Percentiles rank a stretch among this genome's conserved stretches.
Evolutionary conservation across 371 early-diverging fungal genomes (phyloP).

Genomic region (Haplosporangium sp.): DNA sequence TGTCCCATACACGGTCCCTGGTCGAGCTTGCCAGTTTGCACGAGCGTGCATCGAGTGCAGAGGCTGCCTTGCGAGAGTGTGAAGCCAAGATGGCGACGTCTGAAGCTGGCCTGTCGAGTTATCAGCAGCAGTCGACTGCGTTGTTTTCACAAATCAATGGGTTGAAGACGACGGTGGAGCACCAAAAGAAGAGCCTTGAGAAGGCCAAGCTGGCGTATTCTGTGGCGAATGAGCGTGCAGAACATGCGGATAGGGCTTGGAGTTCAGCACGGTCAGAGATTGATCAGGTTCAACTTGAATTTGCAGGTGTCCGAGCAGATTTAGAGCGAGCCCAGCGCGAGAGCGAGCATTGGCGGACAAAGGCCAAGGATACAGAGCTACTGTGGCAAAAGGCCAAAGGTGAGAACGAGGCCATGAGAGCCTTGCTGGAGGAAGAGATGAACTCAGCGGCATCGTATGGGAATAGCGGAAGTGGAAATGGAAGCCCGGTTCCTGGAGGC

Average conservation of each 20-base stretch:
- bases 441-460: constrained; percentile 20
- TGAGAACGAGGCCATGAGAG: constrained; percentile 47
- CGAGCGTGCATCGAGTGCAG: constrained; percentile 60
- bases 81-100: constrained; percentile 52
- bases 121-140: constrained; percentile 37
- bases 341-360: constrained; percentile 47
- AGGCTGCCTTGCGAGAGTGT: constrained; percentile 59
- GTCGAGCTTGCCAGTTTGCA: constrained; percentile 62
- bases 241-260: constrained; percentile 56
- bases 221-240: constrained; percentile 54
- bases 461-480: neutral
- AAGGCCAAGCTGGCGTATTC: constrained; percentile 53
- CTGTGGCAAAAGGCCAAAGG: constrained; percentile 54
- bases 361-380: constrained; percentile 46
- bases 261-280: constrained; percentile 50
- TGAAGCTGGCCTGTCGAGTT: constrained; percentile 51
- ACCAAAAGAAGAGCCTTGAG: constrained; percentile 56
- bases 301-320: constrained; percentile 39
- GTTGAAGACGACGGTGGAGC: constrained; percentile 52
- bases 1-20: constrained; percentile 62
- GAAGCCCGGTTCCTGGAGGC: constrained; percentile 9
- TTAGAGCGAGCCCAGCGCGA: constrained; percentile 48
- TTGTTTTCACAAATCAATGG: constrained; percentile 43
- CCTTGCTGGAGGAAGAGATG: constrained; percentile 48
- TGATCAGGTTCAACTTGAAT: constrained; percentile 37